Evolutionary conservation across 352 stramenopile species (phyloP), one percentile per base, ranked within the genome.

Genomic region (Pilasporangium apinafurcum): DNA sequence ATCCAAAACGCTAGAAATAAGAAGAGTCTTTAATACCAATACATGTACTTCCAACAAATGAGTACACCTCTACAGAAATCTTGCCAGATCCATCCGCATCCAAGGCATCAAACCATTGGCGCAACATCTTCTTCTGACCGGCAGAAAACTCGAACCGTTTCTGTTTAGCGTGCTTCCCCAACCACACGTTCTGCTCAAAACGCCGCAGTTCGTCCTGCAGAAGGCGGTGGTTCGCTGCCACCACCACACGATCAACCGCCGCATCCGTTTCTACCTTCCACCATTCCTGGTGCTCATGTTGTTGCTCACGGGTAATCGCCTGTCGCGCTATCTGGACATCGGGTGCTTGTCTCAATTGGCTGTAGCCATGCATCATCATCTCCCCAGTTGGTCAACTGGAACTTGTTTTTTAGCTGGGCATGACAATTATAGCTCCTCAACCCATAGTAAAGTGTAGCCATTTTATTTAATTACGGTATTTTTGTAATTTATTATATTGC

Each of bases 61-160:
- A n/a, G n/a, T 38, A 8, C 16, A 80, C 67, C 42, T 90, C 74
- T 2, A 85, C 74, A 1, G 67, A 84, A 33, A 90, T 84, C 56
- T 81, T 87, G 8, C 78, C 78, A 0, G 71, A 87, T 0, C 66
- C 58, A 38, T 90, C 74, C 2, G 69, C 49, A 46, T 90, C 78
- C 16, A 90, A 48, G 5, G 69, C 67, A 20, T 90, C 62, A 48
- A 90, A 90, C 78, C 78, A 90, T 41, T 84, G 74, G 10, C 62
- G 64, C 14, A 90, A 59, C 72, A 87, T 90, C 28, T 64, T 60
- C 52, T 87, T 90, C 37, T 90, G 74, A 29, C 75, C 60, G 1
- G 59, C 68, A 1, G 74, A 81, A 47, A 87, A 90, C 59, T 83
- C 71, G 36, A 83, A 84, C 6, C 53, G 51, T 13, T 60, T 56